Base-by-base conservation (phyloP, 2,329 filamentous ascomycete species). In the Claviceps cyperi region DNA sequence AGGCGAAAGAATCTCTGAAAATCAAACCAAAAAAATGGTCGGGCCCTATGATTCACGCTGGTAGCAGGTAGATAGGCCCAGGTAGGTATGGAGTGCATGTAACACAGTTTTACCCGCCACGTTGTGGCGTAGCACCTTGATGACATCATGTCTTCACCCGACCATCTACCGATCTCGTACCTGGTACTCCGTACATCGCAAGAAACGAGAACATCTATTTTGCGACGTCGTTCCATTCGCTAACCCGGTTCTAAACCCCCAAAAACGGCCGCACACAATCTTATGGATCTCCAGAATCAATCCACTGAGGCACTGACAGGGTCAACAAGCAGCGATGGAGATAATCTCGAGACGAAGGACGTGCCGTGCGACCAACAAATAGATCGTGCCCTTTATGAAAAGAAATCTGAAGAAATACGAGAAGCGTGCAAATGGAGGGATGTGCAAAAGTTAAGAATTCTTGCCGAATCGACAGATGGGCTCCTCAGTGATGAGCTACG, bases 401-500 rank as follows among this genome's bases (percentile, higher is more conserved):
- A 44, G 39, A 53, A 53, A 36, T 4, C 43, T 14, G 37, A 49
- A 13, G 47, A 43, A 48, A 61, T 70, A 46, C 64, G 75, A 19
- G 69, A 74, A 43, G 84, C 84, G 32, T 87, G 83, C 66, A 69
- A 67, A 54, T 67, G 66, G 59, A 70, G 65, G 48, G 76, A 87
- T 60, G 64, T 83, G 37, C 65, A 72, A 37, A 66, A 67, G 43
- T 71, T 89, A 50, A 71, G 76, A 53, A 59, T 60, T 13, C 69
- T 84, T 53, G 83, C 84, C 39, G 74, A 76, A 48, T 78, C 79
- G 1, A 67, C 71, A 49, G 83, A 81, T n/a, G 84, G 84, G 17
- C 74, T 88, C 54, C 61, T 87, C 50, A 74, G 72, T 19, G 84
- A 89, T 62, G 68, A 72, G 28, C 65, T 92, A 54, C 83, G 90